Evolutionary conservation across 495 filamentous ascomycete species (phyloP).

Genomic region (Podospora comata): DNA sequence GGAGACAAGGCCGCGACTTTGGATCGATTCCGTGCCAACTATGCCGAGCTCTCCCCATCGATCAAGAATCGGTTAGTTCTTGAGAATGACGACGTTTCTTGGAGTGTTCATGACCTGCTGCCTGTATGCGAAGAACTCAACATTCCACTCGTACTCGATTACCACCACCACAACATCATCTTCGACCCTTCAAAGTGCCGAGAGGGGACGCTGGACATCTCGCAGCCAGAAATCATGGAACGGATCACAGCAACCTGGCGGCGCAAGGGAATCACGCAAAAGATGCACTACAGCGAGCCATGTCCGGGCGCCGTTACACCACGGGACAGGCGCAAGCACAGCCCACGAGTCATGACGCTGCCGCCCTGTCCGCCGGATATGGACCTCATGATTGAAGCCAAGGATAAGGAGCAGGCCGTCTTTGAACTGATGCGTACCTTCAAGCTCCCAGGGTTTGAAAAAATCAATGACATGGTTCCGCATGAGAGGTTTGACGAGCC

Average conservation of each 20-base stretch:
- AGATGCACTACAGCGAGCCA: constrained; percentile 94
- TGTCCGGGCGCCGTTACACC: constrained; percentile 69
- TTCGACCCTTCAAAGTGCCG: constrained; percentile 70
- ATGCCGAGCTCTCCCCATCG: constrained; percentile 55
- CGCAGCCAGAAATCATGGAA: constrained; percentile 52
- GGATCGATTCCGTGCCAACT: constrained; percentile 77
- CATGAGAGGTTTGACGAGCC: constrained; percentile 78
- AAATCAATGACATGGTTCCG: constrained; percentile 74
- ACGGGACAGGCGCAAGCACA: constrained; percentile 77
- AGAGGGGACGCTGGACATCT: constrained; percentile 84
- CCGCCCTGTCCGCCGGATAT: constrained; percentile 78
- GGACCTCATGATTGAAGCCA: constrained; percentile 98
- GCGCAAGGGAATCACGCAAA: constrained; percentile 81
- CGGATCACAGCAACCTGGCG: constrained; percentile 83
- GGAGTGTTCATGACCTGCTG: constrained; percentile 86
- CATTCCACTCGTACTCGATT: constrained; percentile 91
- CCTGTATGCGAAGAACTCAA: constrained; percentile 90
- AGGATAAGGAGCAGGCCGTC: constrained; percentile 96
- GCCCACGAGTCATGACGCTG: constrained; percentile 67
- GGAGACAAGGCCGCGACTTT: constrained; percentile 83
- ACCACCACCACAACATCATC: constrained; percentile 92
- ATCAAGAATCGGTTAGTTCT: constrained; percentile 82
- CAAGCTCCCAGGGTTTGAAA: constrained; percentile 72
- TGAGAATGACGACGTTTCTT: constrained; percentile 90
- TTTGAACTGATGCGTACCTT: constrained; percentile 90